A percentile compares a stretch with the other conserved stretches of the same genome.
phyloP scores from a whole-genome alignment of 176 grass and related monocot genomes.

The Rhynchospora breviuscula region DNA sequence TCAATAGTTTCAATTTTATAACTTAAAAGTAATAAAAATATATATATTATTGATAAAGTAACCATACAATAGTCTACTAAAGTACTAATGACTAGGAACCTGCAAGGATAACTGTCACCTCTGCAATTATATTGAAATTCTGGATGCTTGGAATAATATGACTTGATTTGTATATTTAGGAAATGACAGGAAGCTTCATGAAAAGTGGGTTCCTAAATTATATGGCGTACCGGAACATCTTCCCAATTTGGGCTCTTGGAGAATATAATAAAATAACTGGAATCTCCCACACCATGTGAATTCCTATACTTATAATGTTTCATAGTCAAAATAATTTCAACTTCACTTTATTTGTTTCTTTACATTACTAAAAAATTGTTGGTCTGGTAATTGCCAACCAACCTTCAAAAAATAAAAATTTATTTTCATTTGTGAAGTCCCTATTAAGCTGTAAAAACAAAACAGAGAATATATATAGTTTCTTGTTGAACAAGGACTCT shows the following conservation, averaged over 20 bases:
- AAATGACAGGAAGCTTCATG: constrained; percentile 64
- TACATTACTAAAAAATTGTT: too few relatives aligned
- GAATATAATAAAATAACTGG: constrained; percentile 46
- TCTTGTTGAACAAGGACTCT: not conserved
- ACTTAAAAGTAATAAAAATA: not conserved
- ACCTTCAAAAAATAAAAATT: too few relatives aligned
- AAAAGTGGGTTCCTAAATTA: constrained; percentile 56
- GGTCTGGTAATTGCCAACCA: too few relatives aligned
- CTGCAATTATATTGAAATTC: not conserved
- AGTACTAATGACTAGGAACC: not conserved
- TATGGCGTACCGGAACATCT: constrained; percentile 66
- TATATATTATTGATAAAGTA: not conserved
- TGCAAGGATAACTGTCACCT: not conserved
- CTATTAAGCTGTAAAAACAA: not conserved
- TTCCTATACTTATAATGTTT: not conserved
- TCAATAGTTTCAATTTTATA: not conserved
- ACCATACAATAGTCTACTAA: not conserved
- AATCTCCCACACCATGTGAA: not conserved
- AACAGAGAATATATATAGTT: not conserved
- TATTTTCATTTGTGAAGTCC: not conserved
- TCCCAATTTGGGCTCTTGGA: constrained; percentile 82
- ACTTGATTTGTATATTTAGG: constrained; percentile 29
- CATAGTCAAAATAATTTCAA: not conserved
- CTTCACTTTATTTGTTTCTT: not conserved
- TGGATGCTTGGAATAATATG: not conserved